Conservation (phyloP, 306 rosid genomes). For the Medicago truncatula region MtrunA17r5.0-ANR NC_053047.1:40005501-40006000, state of each 20-base stretch:
- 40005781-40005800: conserved; percentile 78
- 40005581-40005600: conserved; percentile 26
- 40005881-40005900: conserved; percentile 81
- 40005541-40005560: background rate
- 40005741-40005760: conserved; percentile 34
- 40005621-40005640: conserved; percentile 39
- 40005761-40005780: conserved; percentile 32
- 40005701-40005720: conserved; percentile 35
- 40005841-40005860: conserved; percentile 80
- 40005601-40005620: conserved; percentile 36
- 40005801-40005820: conserved; percentile 83
- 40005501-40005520: conserved; percentile 16
- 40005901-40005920: conserved; percentile 57
- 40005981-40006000: conserved; percentile 45
- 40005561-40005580: conserved; percentile 27
- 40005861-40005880: conserved; percentile 71
- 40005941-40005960: conserved; percentile 71
- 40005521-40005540: conserved; percentile 31
- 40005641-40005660: conserved; percentile 10
- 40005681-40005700: conserved; percentile 29
- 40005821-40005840: conserved; percentile 95
- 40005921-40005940: conserved; percentile 68
- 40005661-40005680: conserved; percentile 21
- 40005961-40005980: conserved; percentile 45
- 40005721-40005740: conserved; percentile 32